Base-by-base conservation (phyloP, 2,329 filamentous ascomycete genomes). In the Immersiporthe knoxdaviesiana region DNA sequence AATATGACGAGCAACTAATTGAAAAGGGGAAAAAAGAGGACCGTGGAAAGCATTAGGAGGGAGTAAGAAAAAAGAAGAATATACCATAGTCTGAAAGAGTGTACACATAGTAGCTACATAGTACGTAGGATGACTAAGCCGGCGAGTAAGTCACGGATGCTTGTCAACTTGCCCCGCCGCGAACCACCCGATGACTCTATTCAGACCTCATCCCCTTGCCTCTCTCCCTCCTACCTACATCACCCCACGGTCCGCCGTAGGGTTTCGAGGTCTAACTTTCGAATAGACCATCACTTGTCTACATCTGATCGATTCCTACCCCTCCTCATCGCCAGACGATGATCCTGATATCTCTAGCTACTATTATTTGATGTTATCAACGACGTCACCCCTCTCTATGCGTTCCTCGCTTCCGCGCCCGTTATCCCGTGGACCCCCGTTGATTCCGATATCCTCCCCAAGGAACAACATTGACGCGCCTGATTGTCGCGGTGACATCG, bases 91-190 rank as follows among this genome's bases (percentile, higher is more conserved):
- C 21, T 30, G 32, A 39, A 39, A 39, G 37, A 39, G 37, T 39
- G 37, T 12, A 39, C 6, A 12, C 5, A 39, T 1, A 41, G 21
- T 11, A 41, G 37, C 35, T 21, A 16, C 12, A 16, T 14, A 60
- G 24, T 16, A n/a, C 30, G 24, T 16, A n/a, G 30, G 41, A 62
- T 62, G 59, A 62, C 59, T 63, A 47, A 63, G 39, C 27, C 27
- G 41, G 24, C 16, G 61, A 47, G 27, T 12, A 59, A 44, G 32
- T 58, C 52, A 58, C 59, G 35, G 54, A 30, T 37, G 52, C 54
- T 44, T 32, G 37, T 27, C 63, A 24, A 16, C 47, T 65, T 65
- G 63, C 63, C 63, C 63, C 63, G 63, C 65, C 54, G 39, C 27
- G 54, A 39, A 50, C 35, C 65, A 32, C 39, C 54, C 64, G 27